A percentile compares a stretch with the other conserved stretches of the same genome.
Evolutionary conservation across 1,284 basidiomycete species (phyloP).

Genomic region (Testicularia cyperi): DNA sequence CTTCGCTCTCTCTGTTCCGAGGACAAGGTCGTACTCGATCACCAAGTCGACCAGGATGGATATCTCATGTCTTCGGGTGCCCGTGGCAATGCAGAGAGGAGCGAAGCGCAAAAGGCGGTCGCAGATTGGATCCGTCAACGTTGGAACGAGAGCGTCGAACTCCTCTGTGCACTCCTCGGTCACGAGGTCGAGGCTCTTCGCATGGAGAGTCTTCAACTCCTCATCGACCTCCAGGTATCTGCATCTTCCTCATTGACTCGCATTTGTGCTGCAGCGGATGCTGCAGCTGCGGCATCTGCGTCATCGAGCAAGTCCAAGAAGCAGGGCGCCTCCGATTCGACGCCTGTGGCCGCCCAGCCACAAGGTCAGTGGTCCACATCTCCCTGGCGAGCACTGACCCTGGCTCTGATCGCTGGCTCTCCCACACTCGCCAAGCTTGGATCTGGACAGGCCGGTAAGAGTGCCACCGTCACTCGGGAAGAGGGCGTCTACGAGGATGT

Average conservation of each 20-base stretch:
- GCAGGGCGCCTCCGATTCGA: background rate
- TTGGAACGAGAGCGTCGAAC: conserved; percentile 47
- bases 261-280: conserved; percentile 7
- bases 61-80: conserved; percentile 22
- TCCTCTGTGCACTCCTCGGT: conserved; percentile 38
- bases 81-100: conserved; percentile 2
- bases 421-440: conserved; percentile 22
- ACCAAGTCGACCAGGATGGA: conserved; percentile 30
- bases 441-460: conserved; percentile 18
- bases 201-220: conserved; percentile 20
- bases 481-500: conserved; percentile 42
- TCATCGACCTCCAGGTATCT: conserved; percentile 31
- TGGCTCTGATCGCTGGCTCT: conserved; percentile 37
- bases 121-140: conserved; percentile 47
- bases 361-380: conserved; percentile 28
- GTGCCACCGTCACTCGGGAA: conserved; percentile 15
- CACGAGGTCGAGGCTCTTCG: conserved; percentile 29
- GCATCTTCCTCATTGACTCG: conserved; percentile 26
- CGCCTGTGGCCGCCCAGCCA: background rate
- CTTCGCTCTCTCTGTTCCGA: conserved; percentile 33
- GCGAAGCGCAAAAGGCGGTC: conserved; percentile 33
- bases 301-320: conserved; percentile 5
- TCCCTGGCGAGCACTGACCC: conserved; percentile 37
- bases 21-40: conserved; percentile 30
- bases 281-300: background rate